phyloP scores from a whole-genome alignment of 2,329 filamentous ascomycete species.

The Penicillium sp. region DNA sequence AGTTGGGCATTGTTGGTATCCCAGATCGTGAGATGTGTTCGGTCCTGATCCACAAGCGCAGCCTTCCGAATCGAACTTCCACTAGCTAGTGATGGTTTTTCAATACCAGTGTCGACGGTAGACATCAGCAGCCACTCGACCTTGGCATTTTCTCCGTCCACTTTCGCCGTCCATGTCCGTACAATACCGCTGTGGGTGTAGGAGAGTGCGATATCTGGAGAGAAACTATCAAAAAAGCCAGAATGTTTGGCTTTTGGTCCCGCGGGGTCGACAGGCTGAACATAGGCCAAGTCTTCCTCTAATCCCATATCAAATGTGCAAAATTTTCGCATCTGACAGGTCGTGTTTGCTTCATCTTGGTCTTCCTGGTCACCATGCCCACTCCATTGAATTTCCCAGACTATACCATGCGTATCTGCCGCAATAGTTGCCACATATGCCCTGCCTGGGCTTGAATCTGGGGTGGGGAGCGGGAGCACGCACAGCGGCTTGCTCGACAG shows the following conservation, averaged over 20 bases:
- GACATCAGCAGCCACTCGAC: slow-evolving; percentile 85
- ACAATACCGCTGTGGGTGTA: slow-evolving; percentile 77
- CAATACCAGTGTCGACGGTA: slow-evolving; percentile 76
- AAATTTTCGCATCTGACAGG: slow-evolving; percentile 65
- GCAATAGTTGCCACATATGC: slow-evolving; percentile 80
- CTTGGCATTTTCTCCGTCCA: slow-evolving; percentile 62
- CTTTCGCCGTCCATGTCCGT: slow-evolving; percentile 81
- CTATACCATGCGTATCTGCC: slow-evolving; percentile 75
- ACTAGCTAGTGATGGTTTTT: slow-evolving; percentile 75
- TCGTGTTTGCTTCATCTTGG: slow-evolving; percentile 34
- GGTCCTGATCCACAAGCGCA: slow-evolving; percentile 74
- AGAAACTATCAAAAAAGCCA: slow-evolving; percentile 83
- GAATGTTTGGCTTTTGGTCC: slow-evolving; percentile 72
- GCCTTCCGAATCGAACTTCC: slow-evolving; percentile 87
- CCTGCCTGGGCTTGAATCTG: slow-evolving; percentile 62
- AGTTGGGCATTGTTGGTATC: slow-evolving; percentile 80
- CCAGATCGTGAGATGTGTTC: slow-evolving; percentile 85
- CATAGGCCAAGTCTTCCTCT: slow-evolving; percentile 57
- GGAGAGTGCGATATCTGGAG: slow-evolving; percentile 82
- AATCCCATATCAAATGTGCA: slow-evolving; percentile 70
- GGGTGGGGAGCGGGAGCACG: slow-evolving; percentile 69
- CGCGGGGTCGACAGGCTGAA: slow-evolving; percentile 85
- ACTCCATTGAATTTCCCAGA: slow-evolving; percentile 76
- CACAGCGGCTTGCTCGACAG: slow-evolving; percentile 75
- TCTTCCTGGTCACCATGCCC: slow-evolving; percentile 32